phyloP scores from a whole-genome alignment of 2,329 filamentous ascomycete species.

The Calycina marina region DNA sequence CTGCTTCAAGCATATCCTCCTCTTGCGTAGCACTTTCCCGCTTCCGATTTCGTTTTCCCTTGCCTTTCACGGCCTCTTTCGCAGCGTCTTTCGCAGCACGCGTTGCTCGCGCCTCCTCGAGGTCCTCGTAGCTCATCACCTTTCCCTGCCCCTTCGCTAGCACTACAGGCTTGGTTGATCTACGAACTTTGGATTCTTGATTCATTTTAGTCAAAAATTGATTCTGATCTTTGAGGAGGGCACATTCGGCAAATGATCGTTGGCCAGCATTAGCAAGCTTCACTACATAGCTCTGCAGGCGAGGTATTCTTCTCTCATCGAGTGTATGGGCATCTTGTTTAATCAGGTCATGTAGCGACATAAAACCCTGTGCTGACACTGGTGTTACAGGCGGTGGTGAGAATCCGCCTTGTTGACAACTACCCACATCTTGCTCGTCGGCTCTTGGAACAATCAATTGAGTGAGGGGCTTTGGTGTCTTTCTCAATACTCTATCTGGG shows the following conservation, averaged over 20 bases:
- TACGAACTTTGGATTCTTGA: not conserved
- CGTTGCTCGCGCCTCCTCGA: too few species aligned
- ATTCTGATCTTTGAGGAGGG: not conserved
- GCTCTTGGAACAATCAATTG: too few species aligned
- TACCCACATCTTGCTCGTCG: not conserved
- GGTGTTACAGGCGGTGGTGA: constrained; percentile 18
- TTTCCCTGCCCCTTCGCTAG: constrained; percentile 5
- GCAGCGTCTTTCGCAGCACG: too few species aligned
- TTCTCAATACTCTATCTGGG: constrained; percentile 18
- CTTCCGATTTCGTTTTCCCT: too few species aligned
- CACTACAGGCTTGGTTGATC: constrained; percentile 1
- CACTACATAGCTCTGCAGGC: not conserved
- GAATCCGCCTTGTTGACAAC: constrained; percentile 3
- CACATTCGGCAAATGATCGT: too few species aligned
- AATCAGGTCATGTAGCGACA: constrained; percentile 14
- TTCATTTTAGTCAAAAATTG: too few species aligned
- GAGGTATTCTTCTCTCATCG: not conserved
- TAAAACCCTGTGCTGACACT: constrained; percentile 13
- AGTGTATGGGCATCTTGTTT: constrained; percentile 10
- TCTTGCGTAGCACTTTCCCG: too few species aligned
- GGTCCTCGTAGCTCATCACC: too few species aligned
- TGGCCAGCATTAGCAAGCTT: not conserved
- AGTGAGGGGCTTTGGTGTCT: constrained; percentile 13
- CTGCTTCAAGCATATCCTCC: too few species aligned
- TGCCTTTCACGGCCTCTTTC: too few species aligned